Conservation (phyloP, 164 flowering plant species). For the Magnolia sinica region DNA sequence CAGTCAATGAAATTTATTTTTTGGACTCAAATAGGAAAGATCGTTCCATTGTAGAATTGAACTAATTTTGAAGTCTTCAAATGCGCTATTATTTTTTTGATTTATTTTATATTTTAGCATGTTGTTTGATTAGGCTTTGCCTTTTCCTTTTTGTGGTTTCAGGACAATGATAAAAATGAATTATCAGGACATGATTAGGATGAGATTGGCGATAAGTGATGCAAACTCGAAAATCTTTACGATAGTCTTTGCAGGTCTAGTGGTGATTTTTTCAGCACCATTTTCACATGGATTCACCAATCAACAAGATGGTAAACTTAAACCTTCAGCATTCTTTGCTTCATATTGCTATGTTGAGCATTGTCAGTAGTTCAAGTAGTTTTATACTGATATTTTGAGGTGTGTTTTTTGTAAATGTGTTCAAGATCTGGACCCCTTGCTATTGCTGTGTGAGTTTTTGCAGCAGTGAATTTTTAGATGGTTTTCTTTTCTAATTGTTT, state of each 20-base stretch:
- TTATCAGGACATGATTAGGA: background rate
- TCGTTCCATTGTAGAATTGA: too few relatives aligned
- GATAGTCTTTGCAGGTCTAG: conserved; percentile 25
- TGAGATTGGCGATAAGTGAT: conserved; percentile 33
- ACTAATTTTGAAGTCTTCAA: too few relatives aligned
- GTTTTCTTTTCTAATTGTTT: background rate
- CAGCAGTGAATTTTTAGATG: background rate
- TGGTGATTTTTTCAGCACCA: conserved; percentile 32
- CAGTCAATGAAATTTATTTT: too few relatives aligned
- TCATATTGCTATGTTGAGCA: background rate
- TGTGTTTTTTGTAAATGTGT: background rate
- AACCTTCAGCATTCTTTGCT: background rate
- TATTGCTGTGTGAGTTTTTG: background rate
- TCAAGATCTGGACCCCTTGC: too few relatives aligned
- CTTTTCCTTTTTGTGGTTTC: background rate
- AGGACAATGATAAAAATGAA: background rate
- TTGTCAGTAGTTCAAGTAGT: background rate
- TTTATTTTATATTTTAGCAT: background rate
- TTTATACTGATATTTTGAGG: background rate
- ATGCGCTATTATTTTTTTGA: too few relatives aligned
- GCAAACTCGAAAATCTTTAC: conserved; percentile 38
- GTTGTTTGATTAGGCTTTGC: background rate
- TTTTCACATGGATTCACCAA: conserved; percentile 45
- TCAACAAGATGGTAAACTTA: conserved; percentile 55
- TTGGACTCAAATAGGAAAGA: too few relatives aligned